phyloP scores from a whole-genome alignment of 768 basidiomycete species.

The Mycena alexandri region DNA sequence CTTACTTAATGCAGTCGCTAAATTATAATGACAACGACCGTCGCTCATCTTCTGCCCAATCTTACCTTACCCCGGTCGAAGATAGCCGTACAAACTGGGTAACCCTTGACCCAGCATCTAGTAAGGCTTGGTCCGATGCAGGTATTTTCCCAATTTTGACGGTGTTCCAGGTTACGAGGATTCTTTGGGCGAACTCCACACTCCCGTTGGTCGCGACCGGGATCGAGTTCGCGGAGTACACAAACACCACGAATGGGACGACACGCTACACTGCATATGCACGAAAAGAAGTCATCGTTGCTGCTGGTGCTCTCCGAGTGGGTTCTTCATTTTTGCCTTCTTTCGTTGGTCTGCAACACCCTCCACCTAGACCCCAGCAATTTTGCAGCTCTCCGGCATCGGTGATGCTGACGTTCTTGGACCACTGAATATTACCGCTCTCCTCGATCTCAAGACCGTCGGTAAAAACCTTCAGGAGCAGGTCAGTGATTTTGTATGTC shows the following conservation, averaged over 20 bases:
- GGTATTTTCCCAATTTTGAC: background rate
- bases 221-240: slow-evolving; percentile 57
- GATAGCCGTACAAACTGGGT: slow-evolving; percentile 60
- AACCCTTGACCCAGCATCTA: slow-evolving; percentile 56
- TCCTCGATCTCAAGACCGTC: slow-evolving; percentile 61
- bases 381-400: slow-evolving; percentile 68
- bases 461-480: slow-evolving; percentile 72
- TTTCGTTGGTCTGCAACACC: background rate
- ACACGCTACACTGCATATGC: slow-evolving; percentile 57
- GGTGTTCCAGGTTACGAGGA: slow-evolving; percentile 56
- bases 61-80: slow-evolving; percentile 70
- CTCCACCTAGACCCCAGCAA: slow-evolving; percentile 53
- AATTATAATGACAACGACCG: slow-evolving; percentile 63
- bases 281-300: slow-evolving; percentile 63
- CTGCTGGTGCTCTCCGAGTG: slow-evolving; percentile 64
- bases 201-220: slow-evolving; percentile 58
- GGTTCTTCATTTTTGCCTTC: background rate
- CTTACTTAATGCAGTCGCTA: slow-evolving; percentile 48
- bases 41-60: slow-evolving; percentile 64
- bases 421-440: slow-evolving; percentile 59
- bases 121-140: background rate
- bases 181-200: slow-evolving; percentile 52
- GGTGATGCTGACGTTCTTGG: slow-evolving; percentile 61
- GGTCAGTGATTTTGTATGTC: slow-evolving; percentile 38
- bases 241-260: slow-evolving; percentile 48